Evolutionary conservation across 73 alveolate species (phyloP).

Genomic region (Paramecium tetraurelia): DNA sequence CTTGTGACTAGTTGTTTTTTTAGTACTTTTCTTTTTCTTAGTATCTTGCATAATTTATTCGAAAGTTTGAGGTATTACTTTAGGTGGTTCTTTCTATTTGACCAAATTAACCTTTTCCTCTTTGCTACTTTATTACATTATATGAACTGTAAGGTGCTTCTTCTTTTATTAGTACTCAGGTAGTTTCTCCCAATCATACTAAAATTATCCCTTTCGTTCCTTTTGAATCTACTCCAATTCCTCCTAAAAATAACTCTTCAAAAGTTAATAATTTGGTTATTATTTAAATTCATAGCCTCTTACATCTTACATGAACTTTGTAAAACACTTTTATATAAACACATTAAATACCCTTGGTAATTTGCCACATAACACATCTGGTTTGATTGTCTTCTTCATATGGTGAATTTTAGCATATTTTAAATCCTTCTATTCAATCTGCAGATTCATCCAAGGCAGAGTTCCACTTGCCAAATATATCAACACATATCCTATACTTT

Average conservation of each 20-base stretch:
- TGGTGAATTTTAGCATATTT: constrained; percentile 52
- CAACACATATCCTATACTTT: constrained; percentile 74
- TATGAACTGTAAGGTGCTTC: constrained; percentile 22
- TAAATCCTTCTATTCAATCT: constrained; percentile 60
- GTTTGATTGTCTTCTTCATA: background rate
- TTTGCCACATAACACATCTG: constrained; percentile 18
- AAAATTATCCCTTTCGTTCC: background rate
- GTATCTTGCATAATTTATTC: constrained; percentile 18
- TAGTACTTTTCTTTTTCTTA: background rate
- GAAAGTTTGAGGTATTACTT: background rate
- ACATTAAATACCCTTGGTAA: background rate
- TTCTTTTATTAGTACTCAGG: background rate
- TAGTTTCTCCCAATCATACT: constrained; percentile 42
- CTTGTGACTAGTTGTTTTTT: background rate
- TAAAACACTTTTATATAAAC: background rate
- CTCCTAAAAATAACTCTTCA: constrained; percentile 7
- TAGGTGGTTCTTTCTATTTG: background rate
- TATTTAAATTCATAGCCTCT: background rate
- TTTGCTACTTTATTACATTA: background rate
- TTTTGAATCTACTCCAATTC: background rate
- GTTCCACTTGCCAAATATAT: constrained; percentile 70
- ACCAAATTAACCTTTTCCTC: background rate
- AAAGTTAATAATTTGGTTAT: constrained; percentile 27
- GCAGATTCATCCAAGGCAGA: constrained; percentile 72
- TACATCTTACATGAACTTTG: background rate